Evolutionary conservation across 768 basidiomycete species (phyloP), one percentile per base, ranked within the genome.

Genomic region (Phanerochaete carnosa): DNA sequence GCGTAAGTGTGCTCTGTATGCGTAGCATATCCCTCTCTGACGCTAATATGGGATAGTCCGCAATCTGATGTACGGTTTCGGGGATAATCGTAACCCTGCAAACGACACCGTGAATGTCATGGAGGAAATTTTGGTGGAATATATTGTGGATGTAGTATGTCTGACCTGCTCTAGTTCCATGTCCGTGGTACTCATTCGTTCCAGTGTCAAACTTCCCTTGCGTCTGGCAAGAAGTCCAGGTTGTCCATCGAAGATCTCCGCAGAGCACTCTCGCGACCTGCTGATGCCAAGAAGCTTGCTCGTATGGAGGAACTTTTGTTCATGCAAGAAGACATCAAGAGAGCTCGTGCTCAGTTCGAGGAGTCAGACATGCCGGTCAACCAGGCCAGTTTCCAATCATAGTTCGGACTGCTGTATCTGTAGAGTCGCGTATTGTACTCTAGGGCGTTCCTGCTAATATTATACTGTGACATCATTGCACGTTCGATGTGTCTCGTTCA

Each of bases 301-400:
- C 81, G 94, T 58, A 88, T 95, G 86, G 94, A 96, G 71, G 94
- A 96, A 70, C 75, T 96, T 35, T 70, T 95, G 33, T 94, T 93
- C 77, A 93, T 94, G 89, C 92, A 94, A 70, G 92, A 94, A 70
- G 94, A 94, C 67, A 95, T 95, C 74, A 92, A 94, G 71, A 86
- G 92, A 9, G 94, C 92, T 3, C 83, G 89, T 47, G 86, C 86
- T 12, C 88, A 92, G 68, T 94, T 94, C 64, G 84, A 86, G 55
- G 81, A 81, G 63, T 77, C 77, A 47, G 82, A 82, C 61, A 76
- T 79, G 68, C 39, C 39, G 39, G 39, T 7, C 39, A 76, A 72
- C 32, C 69, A 79, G 59, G 71, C 83, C 53, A 80, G 68, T 62
- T 80, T 80, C 65, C 81, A 73, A 73, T 47, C 64, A n/a, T 70